A percentile compares a stretch with the other conserved stretches of the same genome.
phyloP scores from a whole-genome alignment of 805 yeast genomes.

The Alloascoidea hylecoeti region DNA sequence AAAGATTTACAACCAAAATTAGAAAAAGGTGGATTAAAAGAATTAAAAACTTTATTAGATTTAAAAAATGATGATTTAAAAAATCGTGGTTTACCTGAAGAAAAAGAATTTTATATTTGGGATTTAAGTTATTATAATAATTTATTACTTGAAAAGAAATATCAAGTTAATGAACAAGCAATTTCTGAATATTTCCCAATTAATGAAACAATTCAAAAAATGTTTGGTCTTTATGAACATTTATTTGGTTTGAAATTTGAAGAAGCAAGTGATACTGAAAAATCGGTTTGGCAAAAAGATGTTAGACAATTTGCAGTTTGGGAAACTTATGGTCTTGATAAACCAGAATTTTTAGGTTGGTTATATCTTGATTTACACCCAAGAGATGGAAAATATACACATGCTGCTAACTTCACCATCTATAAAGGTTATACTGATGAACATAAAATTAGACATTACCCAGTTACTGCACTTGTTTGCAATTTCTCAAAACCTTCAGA shows the following conservation, averaged over 20 bases:
- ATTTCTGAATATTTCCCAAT: conserved; percentile 73
- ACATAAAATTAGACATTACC: conserved; percentile 35
- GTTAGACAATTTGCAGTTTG: conserved; percentile 64
- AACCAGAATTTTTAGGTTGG: conserved; percentile 63
- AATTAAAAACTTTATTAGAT: conserved; percentile 28
- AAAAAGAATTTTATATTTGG: conserved; percentile 43
- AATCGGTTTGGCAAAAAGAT: conserved; percentile 63
- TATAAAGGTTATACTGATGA: conserved; percentile 40
- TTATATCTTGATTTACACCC: conserved; percentile 74
- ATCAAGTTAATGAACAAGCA: conserved; percentile 55
- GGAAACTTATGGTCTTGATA: conserved; percentile 32
- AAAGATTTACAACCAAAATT: conserved; percentile 45
- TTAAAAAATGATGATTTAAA: conserved; percentile 41
- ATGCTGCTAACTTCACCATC: conserved; percentile 73
- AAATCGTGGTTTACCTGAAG: conserved; percentile 25
- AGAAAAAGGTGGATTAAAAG: conserved; percentile 42
- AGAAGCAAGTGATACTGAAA: conserved; percentile 22
- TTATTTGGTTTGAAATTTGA: conserved; percentile 59
- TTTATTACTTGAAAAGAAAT: conserved; percentile 48
- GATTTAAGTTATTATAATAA: conserved; percentile 59
- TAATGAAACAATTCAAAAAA: conserved; percentile 47
- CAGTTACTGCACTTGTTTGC: conserved; percentile 71
- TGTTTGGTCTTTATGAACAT: conserved; percentile 59
- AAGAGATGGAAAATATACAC: conserved; percentile 77
- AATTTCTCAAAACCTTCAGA: conserved; percentile 67